A percentile compares a stretch with the other conserved stretches of the same genome.
Evolutionary conservation across 805 yeast genomes (phyloP).

Genomic region (Wickerhamomyces rabaulensis): DNA sequence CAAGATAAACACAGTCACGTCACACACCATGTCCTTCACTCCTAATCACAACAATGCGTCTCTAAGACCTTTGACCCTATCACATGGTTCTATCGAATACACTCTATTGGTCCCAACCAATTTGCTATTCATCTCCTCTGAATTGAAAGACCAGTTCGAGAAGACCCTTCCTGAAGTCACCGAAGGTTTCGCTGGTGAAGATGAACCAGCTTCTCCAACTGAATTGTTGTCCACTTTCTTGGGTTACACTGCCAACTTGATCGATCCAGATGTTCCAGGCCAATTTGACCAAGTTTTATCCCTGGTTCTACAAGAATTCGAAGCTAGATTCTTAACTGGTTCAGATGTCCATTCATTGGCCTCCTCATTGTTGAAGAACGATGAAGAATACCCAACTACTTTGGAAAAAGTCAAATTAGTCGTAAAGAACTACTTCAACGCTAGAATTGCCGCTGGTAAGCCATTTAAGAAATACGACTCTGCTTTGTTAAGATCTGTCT

Average conservation of each 20-base stretch:
- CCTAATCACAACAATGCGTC: slow-evolving; percentile 30
- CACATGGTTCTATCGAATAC: slow-evolving; percentile 86
- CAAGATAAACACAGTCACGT: not conserved
- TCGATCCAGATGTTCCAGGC: slow-evolving; percentile 39
- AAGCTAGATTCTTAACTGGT: slow-evolving; percentile 67
- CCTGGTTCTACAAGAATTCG: slow-evolving; percentile 76
- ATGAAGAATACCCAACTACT: slow-evolving; percentile 57
- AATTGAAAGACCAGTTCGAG: slow-evolving; percentile 79
- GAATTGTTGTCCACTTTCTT: slow-evolving; percentile 82
- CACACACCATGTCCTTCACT: slow-evolving; percentile 19
- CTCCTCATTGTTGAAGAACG: slow-evolving; percentile 49
- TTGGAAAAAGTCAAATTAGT: slow-evolving; percentile 64
- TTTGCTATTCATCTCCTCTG: slow-evolving; percentile 74
- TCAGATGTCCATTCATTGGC: slow-evolving; percentile 88
- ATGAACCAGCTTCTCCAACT: slow-evolving; percentile 82
- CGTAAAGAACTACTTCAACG: slow-evolving; percentile 71
- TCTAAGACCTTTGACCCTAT: slow-evolving; percentile 74
- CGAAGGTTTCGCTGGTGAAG: slow-evolving; percentile 79
- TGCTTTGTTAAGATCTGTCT: slow-evolving; percentile 62
- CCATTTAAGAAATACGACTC: slow-evolving; percentile 47
- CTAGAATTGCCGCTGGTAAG: slow-evolving; percentile 44
- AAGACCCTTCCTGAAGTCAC: slow-evolving; percentile 72
- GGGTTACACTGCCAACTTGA: slow-evolving; percentile 58
- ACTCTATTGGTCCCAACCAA: slow-evolving; percentile 82
- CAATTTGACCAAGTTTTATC: slow-evolving; percentile 67